A percentile compares a stretch with the other conserved stretches of the same genome.
These are phyloP conservation scores for Pichia sp. DNA, from an alignment of 1,139 yeast species.

Conservation along the genomic window DNA sequence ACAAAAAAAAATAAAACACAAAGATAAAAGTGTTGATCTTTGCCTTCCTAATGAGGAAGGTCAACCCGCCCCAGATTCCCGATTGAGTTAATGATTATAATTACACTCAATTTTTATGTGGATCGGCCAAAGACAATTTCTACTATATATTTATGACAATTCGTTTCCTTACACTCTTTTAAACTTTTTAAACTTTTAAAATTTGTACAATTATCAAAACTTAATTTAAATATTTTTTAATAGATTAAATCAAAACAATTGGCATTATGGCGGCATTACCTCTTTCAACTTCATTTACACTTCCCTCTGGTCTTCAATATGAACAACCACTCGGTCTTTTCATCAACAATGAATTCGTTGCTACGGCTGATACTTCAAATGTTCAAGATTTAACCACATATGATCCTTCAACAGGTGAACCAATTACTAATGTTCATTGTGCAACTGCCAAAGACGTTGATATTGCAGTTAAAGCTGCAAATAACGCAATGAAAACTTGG, in stretches of 20 bases:
- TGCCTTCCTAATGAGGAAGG: neutral
- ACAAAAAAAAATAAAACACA: too few relatives aligned
- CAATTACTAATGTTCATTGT: slow-evolving; percentile 43
- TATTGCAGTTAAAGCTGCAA: slow-evolving; percentile 68
- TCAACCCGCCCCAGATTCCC: neutral
- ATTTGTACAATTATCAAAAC: too few relatives aligned
- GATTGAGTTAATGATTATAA: too few relatives aligned
- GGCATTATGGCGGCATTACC: slow-evolving; percentile 1
- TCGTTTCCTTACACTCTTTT: too few relatives aligned
- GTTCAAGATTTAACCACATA: slow-evolving; percentile 43
- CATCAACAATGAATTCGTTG: slow-evolving; percentile 49
- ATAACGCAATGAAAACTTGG: slow-evolving; percentile 59
- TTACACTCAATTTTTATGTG: too few relatives aligned
- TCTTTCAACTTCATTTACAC: slow-evolving; percentile 7
- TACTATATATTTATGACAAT: too few relatives aligned
- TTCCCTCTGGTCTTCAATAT: slow-evolving; percentile 31
- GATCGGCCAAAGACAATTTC: too few relatives aligned
- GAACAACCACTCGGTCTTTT: slow-evolving; percentile 50
- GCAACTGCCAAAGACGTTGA: slow-evolving; percentile 62
- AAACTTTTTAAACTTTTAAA: too few relatives aligned
- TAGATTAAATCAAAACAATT: too few relatives aligned
- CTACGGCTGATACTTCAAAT: slow-evolving; percentile 24
- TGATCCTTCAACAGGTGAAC: slow-evolving; percentile 50
- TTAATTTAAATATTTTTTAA: too few relatives aligned
- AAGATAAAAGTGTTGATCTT: neutral